Evolutionary conservation across 768 basidiomycete genomes (phyloP).

Genomic region (Phlebiopsis gigantea): DNA sequence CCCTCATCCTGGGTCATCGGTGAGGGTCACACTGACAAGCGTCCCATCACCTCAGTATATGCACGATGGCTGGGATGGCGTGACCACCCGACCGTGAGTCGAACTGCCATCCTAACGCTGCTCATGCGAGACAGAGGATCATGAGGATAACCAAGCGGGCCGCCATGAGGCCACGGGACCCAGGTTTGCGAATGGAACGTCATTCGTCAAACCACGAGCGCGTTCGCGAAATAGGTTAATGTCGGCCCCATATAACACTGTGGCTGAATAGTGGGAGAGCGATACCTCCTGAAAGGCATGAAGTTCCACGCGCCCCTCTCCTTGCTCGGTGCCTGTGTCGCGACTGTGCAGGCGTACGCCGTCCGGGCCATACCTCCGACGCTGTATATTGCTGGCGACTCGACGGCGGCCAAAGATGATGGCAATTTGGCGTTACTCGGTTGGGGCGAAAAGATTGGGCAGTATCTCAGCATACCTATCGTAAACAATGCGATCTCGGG

Average conservation of each 20-base stretch:
- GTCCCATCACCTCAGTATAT: too few relatives aligned
- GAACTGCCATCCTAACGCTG: too few relatives aligned
- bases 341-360: neutral
- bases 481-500: slow-evolving; percentile 44
- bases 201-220: too few relatives aligned
- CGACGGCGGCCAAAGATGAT: slow-evolving; percentile 20
- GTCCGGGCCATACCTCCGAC: neutral
- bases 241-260: too few relatives aligned
- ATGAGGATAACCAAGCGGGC: neutral
- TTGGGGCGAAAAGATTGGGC: slow-evolving; percentile 40
- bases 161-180: neutral
- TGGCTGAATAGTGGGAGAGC: too few relatives aligned
- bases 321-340: neutral
- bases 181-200: neutral
- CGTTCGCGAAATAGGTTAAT: too few relatives aligned
- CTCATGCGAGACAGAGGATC: too few relatives aligned
- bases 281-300: too few relatives aligned
- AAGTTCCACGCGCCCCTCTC: neutral
- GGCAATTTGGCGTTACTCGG: slow-evolving; percentile 11
- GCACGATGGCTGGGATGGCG: too few relatives aligned
- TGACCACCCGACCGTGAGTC: too few relatives aligned
- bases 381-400: slow-evolving; percentile 21
- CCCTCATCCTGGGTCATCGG: too few relatives aligned
- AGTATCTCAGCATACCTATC: slow-evolving; percentile 37
- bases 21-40: too few relatives aligned